Evolutionary conservation across 177 flowering plant species (phyloP).

Genomic region (Tripterygium wilfordii): DNA sequence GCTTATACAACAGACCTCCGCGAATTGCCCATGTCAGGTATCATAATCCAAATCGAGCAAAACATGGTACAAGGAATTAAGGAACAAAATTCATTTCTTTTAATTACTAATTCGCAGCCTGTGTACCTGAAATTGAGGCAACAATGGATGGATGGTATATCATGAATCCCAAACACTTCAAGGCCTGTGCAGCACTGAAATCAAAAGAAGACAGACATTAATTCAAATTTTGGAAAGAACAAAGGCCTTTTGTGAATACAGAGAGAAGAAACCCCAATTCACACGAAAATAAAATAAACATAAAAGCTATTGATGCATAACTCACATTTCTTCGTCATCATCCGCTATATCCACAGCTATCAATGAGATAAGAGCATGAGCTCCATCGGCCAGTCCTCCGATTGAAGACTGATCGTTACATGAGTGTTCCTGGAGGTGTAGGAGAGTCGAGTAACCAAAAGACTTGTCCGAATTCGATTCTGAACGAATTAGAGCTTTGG

Average conservation of each 20-base stretch:
- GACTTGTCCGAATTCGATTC: slow-evolving; percentile 23
- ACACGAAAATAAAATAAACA: no score
- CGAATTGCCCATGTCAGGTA: no score
- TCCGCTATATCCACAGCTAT: slow-evolving; percentile 26
- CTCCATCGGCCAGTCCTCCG: slow-evolving; percentile 21
- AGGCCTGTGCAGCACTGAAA: slow-evolving; percentile 59
- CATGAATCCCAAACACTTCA: slow-evolving; percentile 80
- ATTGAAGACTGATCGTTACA: slow-evolving; percentile 23
- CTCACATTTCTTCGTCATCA: slow-evolving; percentile 67
- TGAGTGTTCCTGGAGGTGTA: slow-evolving; percentile 46
- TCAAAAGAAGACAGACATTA: background rate
- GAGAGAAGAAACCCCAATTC: no score
- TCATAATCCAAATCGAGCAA: no score
- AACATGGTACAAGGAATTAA: no score
- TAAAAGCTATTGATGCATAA: no score
- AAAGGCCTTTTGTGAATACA: no score
- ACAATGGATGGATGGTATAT: slow-evolving; percentile 61
- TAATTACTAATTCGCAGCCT: no score
- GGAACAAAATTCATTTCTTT: no score
- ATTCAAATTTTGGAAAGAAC: background rate
- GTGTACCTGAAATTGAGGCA: slow-evolving; percentile 36
- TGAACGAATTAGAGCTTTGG: slow-evolving; percentile 33
- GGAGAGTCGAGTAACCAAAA: slow-evolving; percentile 44
- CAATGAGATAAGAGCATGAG: slow-evolving; percentile 24
- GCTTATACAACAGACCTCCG: no score